phyloP scores from a whole-genome alignment of 371 early-diverging fungal species.

The Lichtheimia ramosa region DNA sequence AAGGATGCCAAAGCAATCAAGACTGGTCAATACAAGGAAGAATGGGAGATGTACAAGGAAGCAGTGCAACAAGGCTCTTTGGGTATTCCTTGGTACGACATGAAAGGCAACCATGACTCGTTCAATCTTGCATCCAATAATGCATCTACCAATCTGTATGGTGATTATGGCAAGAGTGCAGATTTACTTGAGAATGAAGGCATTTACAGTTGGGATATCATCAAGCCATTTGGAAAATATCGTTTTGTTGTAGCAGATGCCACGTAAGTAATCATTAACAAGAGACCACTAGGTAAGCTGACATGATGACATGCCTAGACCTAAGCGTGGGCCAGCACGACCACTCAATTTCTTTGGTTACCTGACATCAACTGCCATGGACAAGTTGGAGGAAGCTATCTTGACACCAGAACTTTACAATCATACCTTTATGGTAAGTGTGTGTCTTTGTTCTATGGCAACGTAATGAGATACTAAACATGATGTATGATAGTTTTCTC shows the following conservation, averaged over 20 bases:
- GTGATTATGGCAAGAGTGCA: slow-evolving; percentile 51
- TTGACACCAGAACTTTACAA: slow-evolving; percentile 34
- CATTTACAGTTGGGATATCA: slow-evolving; percentile 58
- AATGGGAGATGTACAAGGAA: slow-evolving; percentile 78
- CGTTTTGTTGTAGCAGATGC: slow-evolving; percentile 84
- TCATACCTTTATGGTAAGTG: slow-evolving; percentile 66
- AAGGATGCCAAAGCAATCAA: slow-evolving; percentile 63
- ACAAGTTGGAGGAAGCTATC: slow-evolving; percentile 51
- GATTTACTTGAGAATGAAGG: slow-evolving; percentile 48
- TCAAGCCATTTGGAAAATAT: slow-evolving; percentile 70
- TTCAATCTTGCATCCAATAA: slow-evolving; percentile 73
- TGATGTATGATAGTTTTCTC: slow-evolving; percentile 49
- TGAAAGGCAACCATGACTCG: slow-evolving; percentile 87
- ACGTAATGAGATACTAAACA: neutral
- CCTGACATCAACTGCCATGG: slow-evolving; percentile 73
- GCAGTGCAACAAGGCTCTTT: slow-evolving; percentile 47
- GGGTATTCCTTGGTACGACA: slow-evolving; percentile 71
- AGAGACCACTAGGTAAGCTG: no score
- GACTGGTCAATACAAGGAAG: slow-evolving; percentile 77
- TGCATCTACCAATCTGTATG: slow-evolving; percentile 63
- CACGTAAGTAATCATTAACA: slow-evolving; percentile 69
- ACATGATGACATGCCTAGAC: slow-evolving; percentile 34
- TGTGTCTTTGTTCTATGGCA: neutral
- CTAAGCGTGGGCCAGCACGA: slow-evolving; percentile 72
- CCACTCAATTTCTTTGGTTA: slow-evolving; percentile 93